Evolutionary conservation across 169 alveolate species (phyloP), one percentile per base, ranked within the genome.

Genomic region (Eimeria praecox): DNA sequence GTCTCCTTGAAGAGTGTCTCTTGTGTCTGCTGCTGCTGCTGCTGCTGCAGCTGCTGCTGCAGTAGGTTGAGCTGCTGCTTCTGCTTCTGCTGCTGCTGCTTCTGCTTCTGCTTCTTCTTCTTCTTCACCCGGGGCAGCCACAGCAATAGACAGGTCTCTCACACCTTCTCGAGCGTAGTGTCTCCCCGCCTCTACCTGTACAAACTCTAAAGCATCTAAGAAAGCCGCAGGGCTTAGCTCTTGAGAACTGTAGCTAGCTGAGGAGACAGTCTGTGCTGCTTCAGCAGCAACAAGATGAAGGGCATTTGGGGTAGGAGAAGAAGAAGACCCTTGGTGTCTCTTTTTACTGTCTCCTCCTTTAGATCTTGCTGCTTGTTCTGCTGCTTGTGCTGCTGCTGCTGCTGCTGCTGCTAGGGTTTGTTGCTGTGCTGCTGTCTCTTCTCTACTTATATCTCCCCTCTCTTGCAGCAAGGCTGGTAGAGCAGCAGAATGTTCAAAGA

Each of bases 211-310:
- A 40, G 90, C 40, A n/a, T 82, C 90, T 52, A 82, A 46, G 44
- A 82, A 82, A 16, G 73, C 73, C 16, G 90, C 90, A 27, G 90
- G 90, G 49, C 71, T 82, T 49, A 82, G n/a, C 16, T 82, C 90
- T 71, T 82, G 54, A 8, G 90, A 73, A n/a, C 49, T 82, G 90
- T 44, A 49, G 71, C 73, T 82, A 6, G 73, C 90, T 49, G 90
- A 59, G 35, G 90, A 20, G 71, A 52, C 90, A 46, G 90, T 82
- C 30, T 82, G 73, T 46, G 73, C 71, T 18, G 90, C 90, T 30
- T 82, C 90, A 9, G 90, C 90, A 20, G 90, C 90, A 22, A 82
- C 73, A 0, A 82, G 90, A 49, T 82, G 90, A 42, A 82, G 90
- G 12, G 90, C 90, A 38, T 46, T 38, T 24, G 22, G 71, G 49